Evolutionary conservation across 331 rosid species (phyloP), one percentile per base, ranked within the genome.

Genomic region (Quercus lobata): DNA sequence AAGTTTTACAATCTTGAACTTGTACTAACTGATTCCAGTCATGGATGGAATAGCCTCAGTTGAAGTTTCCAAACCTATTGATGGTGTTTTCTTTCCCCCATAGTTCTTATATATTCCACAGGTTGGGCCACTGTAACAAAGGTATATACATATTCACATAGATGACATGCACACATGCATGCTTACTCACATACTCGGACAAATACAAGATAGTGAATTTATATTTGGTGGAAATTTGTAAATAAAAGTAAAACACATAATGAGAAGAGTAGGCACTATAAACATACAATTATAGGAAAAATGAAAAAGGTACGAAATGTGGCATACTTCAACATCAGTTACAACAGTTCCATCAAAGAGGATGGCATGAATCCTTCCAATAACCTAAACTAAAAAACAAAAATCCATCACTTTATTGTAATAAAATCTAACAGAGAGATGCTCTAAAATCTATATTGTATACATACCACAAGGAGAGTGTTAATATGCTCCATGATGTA

Each of bases 351-450:
- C 99, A 83, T 95, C 90, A 7, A 96, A 88, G 78, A 91, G 98
- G 79, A 95, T 85, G 32, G 97, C 98, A 81, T 95, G 99, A 79
- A 95, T 95, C 78, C 92, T 92, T 85, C 99, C 97, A 97, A 95
- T 95, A 58, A 76, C 97, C 99, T 93, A 75, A 75, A 82, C 75
- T 65, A 55, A 72, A 2, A 63, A 52, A 79, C 58, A 72, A 77
- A 52, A 46, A 14, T 57, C 35, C 62, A 61, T 85, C 75, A 78
- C 71, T 55, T 22, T 44, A 68, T 46, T 75, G 55, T 52, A 68
- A 52, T 32, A 34, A 32, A 66, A 66, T 34, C 72, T 66, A 7
- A 34, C 6, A 32, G 4, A 66, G 16, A 34, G 52, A 66, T 66
- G 52, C 52, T 66, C 18, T 29, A 7, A 32, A 32, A 65, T 18